Conservation (phyloP, 2,329 filamentous ascomycete species). For the Chrysoporthe deuterocubensis region DNA sequence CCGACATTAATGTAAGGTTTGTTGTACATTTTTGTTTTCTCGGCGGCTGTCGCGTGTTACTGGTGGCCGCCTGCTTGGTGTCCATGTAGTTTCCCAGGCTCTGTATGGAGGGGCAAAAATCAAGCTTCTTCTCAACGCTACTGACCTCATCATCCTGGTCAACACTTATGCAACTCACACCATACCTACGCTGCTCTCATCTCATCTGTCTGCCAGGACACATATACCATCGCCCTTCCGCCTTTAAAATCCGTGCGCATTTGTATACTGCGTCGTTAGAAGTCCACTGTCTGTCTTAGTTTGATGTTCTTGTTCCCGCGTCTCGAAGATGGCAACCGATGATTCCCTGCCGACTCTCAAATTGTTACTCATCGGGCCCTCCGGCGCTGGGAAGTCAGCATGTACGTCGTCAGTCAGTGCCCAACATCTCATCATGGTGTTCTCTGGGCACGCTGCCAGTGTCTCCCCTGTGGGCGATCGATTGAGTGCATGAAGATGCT, state of each 20-base stretch:
- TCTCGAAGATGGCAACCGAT: constrained; percentile 47
- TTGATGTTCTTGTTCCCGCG: background rate
- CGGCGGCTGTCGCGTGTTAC: background rate
- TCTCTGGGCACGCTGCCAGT: background rate
- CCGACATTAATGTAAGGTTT: background rate
- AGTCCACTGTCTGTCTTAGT: background rate
- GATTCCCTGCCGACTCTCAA: constrained; percentile 55
- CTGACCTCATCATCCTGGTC: constrained; percentile 25
- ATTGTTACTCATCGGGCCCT: constrained; percentile 59
- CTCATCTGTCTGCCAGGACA: background rate
- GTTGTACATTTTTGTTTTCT: background rate
- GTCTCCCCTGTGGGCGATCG: background rate
- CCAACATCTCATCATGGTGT: background rate
- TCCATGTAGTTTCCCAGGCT: constrained; percentile 14
- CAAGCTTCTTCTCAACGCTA: constrained; percentile 14
- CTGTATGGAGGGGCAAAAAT: constrained; percentile 19
- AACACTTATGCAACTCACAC: background rate
- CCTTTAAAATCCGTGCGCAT: background rate
- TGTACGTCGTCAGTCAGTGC: constrained; percentile 42
- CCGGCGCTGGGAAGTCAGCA: constrained; percentile 59
- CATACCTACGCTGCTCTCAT: constrained; percentile 1
- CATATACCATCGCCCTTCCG: background rate
- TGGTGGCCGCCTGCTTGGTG: constrained; percentile 11
- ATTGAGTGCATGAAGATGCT: background rate
- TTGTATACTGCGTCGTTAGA: background rate